Evolutionary conservation across 495 filamentous ascomycete species (phyloP), one percentile per base, ranked within the genome.

Genomic region (Neurospora sp.): DNA sequence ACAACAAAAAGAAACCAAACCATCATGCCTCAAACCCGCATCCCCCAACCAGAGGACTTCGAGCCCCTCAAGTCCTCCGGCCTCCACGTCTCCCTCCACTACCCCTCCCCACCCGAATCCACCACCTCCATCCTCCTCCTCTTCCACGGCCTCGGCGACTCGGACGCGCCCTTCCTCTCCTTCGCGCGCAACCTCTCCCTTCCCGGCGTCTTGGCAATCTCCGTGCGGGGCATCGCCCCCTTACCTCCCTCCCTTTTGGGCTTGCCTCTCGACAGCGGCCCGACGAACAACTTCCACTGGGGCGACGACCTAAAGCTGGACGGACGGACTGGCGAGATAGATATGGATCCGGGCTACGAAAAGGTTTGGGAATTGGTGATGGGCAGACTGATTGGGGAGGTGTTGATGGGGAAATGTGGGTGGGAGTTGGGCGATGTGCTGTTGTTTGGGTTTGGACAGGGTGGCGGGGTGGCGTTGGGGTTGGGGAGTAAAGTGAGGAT

Each of bases 61-160:
- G 40, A 22, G 0, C 20, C 71, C 48, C 71, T 76, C 46, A 70
- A 70, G 16, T 72, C 79, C 70, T 37, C 35, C 35, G 35, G 35
- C 35, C 35, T 37, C 35, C 35, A 37, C 37, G 37, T 80, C 65
- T 73, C 77, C 8, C 76, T 84, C 11, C 69, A 75, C 46, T 82
- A 77, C 76, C 83, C 85, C 16, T 41, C 77, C 22, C 79, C 84
- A 2, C 81, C 78, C 8, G 85, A 85, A 69, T 81, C 81, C 1
- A 83, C 89, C 70, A 90, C 89, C 22, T 90, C 94, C 76, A 86
- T 97, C 78, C 91, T 98, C 44, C 81, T 98, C 79, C 88, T 98
- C 69, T 89, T 98, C 53, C 95, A 99, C 82, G 94, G 95, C 71
- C 87, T 98, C 3, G 96, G 96, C 39, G 95, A 98, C 80, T 89